A percentile compares a stretch with the other conserved stretches of the same genome.
These are phyloP conservation scores for Phyllosticta paracitricarpa DNA, from an alignment of 2,329 filamentous ascomycete genomes.

Conservation along the genomic window DNA sequence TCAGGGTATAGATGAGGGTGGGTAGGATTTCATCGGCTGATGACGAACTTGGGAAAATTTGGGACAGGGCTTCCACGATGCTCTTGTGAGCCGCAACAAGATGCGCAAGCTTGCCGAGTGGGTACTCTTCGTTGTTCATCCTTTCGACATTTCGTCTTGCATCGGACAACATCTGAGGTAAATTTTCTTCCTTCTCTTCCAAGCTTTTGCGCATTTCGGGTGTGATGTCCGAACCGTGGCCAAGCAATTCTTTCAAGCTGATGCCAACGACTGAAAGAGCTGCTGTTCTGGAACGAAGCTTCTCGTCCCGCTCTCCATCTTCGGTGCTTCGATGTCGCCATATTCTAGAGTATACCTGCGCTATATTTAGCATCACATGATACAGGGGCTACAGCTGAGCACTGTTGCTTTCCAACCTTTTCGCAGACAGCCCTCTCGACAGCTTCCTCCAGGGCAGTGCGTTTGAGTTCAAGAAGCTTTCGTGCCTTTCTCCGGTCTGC, in stretches of 20 bases:
- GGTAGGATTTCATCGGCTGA: slow-evolving; percentile 96
- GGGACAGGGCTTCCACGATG: slow-evolving; percentile 77
- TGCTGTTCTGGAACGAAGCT: slow-evolving; percentile 85
- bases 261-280: slow-evolving; percentile 87
- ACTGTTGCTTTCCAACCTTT: slow-evolving; percentile 33
- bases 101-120: slow-evolving; percentile 81
- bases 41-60: slow-evolving; percentile 59
- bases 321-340: slow-evolving; percentile 87
- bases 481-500: slow-evolving; percentile 68
- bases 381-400: slow-evolving; percentile 18
- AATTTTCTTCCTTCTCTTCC: slow-evolving; percentile 48
- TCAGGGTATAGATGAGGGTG: slow-evolving; percentile 90
- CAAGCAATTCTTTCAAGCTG: slow-evolving; percentile 68
- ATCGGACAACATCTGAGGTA: slow-evolving; percentile 60
- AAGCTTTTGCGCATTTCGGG: slow-evolving; percentile 46
- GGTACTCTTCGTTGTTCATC: slow-evolving; percentile 83
- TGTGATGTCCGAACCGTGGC: slow-evolving; percentile 44
- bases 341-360: slow-evolving; percentile 60
- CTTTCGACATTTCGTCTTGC: slow-evolving; percentile 58
- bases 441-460: slow-evolving; percentile 71
- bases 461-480: slow-evolving; percentile 68
- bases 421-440: slow-evolving; percentile 82
- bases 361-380: slow-evolving; percentile 16
- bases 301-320: slow-evolving; percentile 91
- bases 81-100: slow-evolving; percentile 83